Evolutionary conservation across 1,139 yeast genomes (phyloP).

Genomic region (Barnettozyma hawaiiensis): DNA sequence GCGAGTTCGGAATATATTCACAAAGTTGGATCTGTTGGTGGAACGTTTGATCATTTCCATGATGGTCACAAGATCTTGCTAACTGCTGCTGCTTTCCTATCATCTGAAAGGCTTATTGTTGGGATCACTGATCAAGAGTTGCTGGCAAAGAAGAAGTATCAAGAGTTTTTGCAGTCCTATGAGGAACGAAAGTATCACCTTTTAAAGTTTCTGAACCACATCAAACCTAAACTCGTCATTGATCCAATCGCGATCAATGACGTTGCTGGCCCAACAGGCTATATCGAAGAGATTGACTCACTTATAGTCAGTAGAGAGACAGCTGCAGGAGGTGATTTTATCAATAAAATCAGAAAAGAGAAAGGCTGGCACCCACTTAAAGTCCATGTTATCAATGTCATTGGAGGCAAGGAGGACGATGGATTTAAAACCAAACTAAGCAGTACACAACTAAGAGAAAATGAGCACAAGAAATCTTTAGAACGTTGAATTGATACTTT

Average conservation of each 20-base stretch:
- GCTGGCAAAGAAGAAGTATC: constrained; percentile 67
- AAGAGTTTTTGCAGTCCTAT: constrained; percentile 58
- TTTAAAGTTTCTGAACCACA: constrained; percentile 39
- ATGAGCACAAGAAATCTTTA: constrained; percentile 10
- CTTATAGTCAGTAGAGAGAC: constrained; percentile 82
- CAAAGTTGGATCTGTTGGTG: constrained; percentile 67
- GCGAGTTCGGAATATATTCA: constrained; percentile 26
- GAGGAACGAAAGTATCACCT: constrained; percentile 46
- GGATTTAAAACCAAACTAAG: constrained; percentile 74
- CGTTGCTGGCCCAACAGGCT: constrained; percentile 92
- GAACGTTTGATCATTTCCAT: constrained; percentile 95
- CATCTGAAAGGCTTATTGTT: constrained; percentile 52
- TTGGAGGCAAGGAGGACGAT: constrained; percentile 58
- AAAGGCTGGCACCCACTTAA: constrained; percentile 50
- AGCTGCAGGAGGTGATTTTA: constrained; percentile 61
- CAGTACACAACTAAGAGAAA: constrained; percentile 51
- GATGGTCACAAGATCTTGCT: constrained; percentile 90
- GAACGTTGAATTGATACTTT: neutral
- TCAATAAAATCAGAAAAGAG: constrained; percentile 58
- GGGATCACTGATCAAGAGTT: constrained; percentile 84
- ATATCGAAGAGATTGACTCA: constrained; percentile 67
- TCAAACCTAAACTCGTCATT: constrained; percentile 40
- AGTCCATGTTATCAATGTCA: constrained; percentile 59
- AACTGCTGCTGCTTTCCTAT: constrained; percentile 63
- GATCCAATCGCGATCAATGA: constrained; percentile 65